Base-by-base conservation (phyloP, 2,329 filamentous ascomycete species). In the Pseudocercospora macadamiae region DNA sequence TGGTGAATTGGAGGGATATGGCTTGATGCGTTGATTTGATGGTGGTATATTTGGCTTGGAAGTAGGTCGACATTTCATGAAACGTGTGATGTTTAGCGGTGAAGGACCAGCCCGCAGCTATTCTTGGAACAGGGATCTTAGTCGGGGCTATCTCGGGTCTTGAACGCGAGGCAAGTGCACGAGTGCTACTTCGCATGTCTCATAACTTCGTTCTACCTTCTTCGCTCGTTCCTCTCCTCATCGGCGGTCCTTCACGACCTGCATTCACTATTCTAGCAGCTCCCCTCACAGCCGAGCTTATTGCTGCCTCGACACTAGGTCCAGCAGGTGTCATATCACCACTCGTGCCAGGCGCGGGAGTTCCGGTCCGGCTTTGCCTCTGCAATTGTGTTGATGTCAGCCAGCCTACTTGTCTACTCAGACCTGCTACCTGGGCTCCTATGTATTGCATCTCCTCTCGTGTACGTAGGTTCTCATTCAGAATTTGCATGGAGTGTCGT, bases 331-430 rank as follows among this genome's bases (percentile, higher is more conserved):
- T 54, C 26, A 51, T 55, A 30, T 54, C 54, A 23, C 47, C 47
- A 21, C 47, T 42, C 4, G 45, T 37, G 6, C 51, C 59, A 3
- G 49, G 48, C 26, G 56, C 45, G 7, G 62, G 63, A 10, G 64
- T 65, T 18, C 42, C 54, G 51, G 61, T 62, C 26, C 55, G 37
- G 26, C 64, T 59, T 47, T 68, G 66, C 19, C 78, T 72, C 58
- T 84, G 81, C 59, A 86, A 71, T 16, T 83, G 80, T 1, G 82
- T 79, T 60, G 82, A 83, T 67, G 85, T 82, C 10, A 87, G 77
- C 85, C 85, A 87, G 53, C 86, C 83, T 19, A 87, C 76, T 66
- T 87, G 85, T 75, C 86, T 80, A 54, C 82, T 79, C 61, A 86
- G 79, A 14, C 78, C 81, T 64, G 80, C 83, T 44, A 87, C 78